phyloP scores from a whole-genome alignment of 2,329 filamentous ascomycete genomes.

The Thermomyces lanuginosus region DNA sequence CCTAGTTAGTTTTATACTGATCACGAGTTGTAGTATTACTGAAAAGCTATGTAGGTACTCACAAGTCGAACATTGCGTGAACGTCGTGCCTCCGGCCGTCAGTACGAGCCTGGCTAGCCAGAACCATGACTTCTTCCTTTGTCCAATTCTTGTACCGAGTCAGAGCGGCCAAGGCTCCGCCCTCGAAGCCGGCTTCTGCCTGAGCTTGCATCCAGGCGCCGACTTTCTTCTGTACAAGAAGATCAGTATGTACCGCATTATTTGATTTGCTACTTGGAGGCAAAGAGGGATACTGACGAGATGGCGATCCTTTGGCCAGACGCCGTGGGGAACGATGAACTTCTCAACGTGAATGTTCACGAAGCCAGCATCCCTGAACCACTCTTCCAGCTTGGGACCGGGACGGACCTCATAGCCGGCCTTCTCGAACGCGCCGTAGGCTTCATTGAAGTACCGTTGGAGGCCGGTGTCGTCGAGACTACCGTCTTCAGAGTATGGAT shows the following conservation, averaged over 20 bases:
- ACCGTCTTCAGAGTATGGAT: background rate
- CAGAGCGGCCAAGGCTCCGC: background rate
- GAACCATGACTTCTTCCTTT: background rate
- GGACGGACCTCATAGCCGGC: background rate
- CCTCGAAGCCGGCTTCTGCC: background rate
- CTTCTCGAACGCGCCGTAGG: background rate
- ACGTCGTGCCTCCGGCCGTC: background rate
- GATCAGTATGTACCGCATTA: too few species aligned
- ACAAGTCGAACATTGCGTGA: conserved; percentile 2
- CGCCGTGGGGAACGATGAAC: conserved; percentile 2
- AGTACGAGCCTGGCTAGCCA: background rate
- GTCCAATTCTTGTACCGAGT: conserved; percentile 1
- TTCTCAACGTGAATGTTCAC: conserved; percentile 2
- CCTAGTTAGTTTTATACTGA: too few species aligned
- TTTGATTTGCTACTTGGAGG: too few species aligned
- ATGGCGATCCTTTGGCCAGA: conserved; percentile 4
- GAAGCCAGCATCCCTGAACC: conserved; percentile 3
- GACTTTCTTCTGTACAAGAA: conserved; percentile 1
- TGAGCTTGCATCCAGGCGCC: background rate
- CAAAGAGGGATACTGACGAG: background rate
- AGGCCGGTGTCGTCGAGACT: background rate
- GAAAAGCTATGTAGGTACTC: background rate
- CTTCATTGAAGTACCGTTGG: background rate
- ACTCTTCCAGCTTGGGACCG: conserved; percentile 4
- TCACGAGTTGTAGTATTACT: too few species aligned